Percentiles rank a stretch among this genome's conserved stretches.
These are phyloP conservation scores for Suhomyces prunicola DNA, from an alignment of 805 yeast species.

Conservation along the genomic window DNA sequence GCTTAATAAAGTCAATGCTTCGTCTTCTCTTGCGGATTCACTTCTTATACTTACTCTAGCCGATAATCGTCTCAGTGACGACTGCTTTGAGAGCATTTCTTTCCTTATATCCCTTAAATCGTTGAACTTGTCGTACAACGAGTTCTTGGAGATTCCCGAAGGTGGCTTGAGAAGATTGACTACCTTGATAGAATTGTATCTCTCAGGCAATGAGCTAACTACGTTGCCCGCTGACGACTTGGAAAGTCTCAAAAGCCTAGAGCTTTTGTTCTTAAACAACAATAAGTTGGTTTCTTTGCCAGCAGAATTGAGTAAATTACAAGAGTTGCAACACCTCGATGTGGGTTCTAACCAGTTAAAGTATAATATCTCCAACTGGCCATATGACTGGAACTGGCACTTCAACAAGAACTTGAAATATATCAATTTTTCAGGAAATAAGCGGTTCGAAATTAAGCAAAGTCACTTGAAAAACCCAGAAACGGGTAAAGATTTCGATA, in stretches of 20 bases:
- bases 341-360: slow-evolving; percentile 88
- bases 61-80: slow-evolving; percentile 81
- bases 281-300: slow-evolving; percentile 86
- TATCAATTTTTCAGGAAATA: slow-evolving; percentile 89
- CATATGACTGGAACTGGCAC: slow-evolving; percentile 98
- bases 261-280: slow-evolving; percentile 68
- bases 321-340: slow-evolving; percentile 67
- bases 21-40: slow-evolving; percentile 43
- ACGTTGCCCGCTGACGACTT: slow-evolving; percentile 86
- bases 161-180: slow-evolving; percentile 62
- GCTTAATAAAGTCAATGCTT: slow-evolving; percentile 2
- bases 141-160: slow-evolving; percentile 72
- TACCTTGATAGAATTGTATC: slow-evolving; percentile 58
- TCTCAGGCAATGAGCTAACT: slow-evolving; percentile 80
- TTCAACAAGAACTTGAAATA: slow-evolving; percentile 72
- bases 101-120: slow-evolving; percentile 53
- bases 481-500: slow-evolving; percentile 64
- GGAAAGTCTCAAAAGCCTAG: slow-evolving; percentile 54
- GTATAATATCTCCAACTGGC: slow-evolving; percentile 90
- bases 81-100: slow-evolving; percentile 66
- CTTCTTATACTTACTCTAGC: slow-evolving; percentile 62
- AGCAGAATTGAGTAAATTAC: slow-evolving; percentile 74
- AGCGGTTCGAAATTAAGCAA: slow-evolving; percentile 83
- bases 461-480: slow-evolving; percentile 54
- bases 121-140: slow-evolving; percentile 82